phyloP scores from a whole-genome alignment of 768 basidiomycete species.

The Cystofilobasidium capitatum region DNA sequence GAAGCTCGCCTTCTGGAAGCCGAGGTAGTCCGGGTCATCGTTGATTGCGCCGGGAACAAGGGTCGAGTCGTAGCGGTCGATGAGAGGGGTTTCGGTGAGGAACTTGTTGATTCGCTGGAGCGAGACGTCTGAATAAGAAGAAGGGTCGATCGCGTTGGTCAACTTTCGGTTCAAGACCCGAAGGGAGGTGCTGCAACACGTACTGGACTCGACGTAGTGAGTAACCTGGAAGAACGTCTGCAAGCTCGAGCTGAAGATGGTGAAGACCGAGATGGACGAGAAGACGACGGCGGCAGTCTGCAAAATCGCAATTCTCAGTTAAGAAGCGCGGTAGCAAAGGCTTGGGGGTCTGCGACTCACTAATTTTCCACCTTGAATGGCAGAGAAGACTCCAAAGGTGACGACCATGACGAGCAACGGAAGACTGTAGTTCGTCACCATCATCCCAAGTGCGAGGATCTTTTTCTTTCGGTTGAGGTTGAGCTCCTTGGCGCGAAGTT shows the following conservation, averaged over 20 bases:
- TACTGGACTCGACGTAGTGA: slow-evolving; percentile 21
- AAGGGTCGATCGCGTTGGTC: not conserved
- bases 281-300: slow-evolving; percentile 41
- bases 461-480: slow-evolving; percentile 49
- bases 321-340: not conserved
- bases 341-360: not conserved
- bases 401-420: slow-evolving; percentile 59
- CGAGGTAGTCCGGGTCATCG: slow-evolving; percentile 32
- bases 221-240: slow-evolving; percentile 21
- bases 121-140: slow-evolving; percentile 52
- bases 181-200: slow-evolving; percentile 7
- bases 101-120: slow-evolving; percentile 52
- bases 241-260: slow-evolving; percentile 45
- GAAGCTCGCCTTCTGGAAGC: slow-evolving; percentile 38
- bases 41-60: not conserved
- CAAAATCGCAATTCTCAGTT: slow-evolving; percentile 4
- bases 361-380: slow-evolving; percentile 5
- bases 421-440: slow-evolving; percentile 46
- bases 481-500: slow-evolving; percentile 57
- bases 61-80: slow-evolving; percentile 33
- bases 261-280: slow-evolving; percentile 52
- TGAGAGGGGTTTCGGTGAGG: slow-evolving; percentile 40
- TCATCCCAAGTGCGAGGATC: slow-evolving; percentile 47
- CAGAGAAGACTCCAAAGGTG: slow-evolving; percentile 5
- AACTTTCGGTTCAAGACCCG: not conserved